phyloP scores from a whole-genome alignment of 2,329 filamentous ascomycete genomes.

The Cladosporium cucumerinum region DNA sequence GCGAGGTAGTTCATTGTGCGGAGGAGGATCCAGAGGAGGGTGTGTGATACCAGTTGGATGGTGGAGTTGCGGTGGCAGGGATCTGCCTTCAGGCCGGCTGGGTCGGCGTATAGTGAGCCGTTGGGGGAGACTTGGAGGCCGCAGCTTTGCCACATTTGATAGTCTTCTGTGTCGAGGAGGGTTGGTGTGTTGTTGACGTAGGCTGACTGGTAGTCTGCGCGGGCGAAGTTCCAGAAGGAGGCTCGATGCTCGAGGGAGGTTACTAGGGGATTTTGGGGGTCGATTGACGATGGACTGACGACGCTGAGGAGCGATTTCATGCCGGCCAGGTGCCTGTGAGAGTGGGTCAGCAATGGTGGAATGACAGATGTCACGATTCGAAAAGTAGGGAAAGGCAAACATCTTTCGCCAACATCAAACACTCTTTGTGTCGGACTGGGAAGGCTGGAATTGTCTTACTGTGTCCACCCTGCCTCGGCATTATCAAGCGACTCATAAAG shows the following conservation, averaged over 20 bases:
- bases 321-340: constrained; percentile 58
- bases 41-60: constrained; percentile 54
- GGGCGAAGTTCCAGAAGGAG: constrained; percentile 66
- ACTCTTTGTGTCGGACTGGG: background rate
- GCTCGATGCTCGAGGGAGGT: constrained; percentile 49
- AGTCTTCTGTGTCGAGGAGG: constrained; percentile 59
- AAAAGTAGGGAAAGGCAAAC: background rate
- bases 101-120: constrained; percentile 44
- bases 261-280: constrained; percentile 31
- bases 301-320: constrained; percentile 59
- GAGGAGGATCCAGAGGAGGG: constrained; percentile 62
- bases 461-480: constrained; percentile 56
- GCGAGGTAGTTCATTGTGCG: constrained; percentile 64
- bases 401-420: background rate
- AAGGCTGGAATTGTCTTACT: constrained; percentile 20
- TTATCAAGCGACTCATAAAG: constrained; percentile 65
- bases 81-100: constrained; percentile 56
- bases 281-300: constrained; percentile 28
- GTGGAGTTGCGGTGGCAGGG: constrained; percentile 28
- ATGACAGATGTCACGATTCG: background rate
- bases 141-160: constrained; percentile 60
- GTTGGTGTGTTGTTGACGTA: constrained; percentile 59
- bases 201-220: constrained; percentile 39
- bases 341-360: background rate
- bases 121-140: constrained; percentile 56